These are phyloP conservation scores for Acer yangbiense DNA, from an alignment of 345 rosid genomes.

Conservation along the genomic window DNA sequence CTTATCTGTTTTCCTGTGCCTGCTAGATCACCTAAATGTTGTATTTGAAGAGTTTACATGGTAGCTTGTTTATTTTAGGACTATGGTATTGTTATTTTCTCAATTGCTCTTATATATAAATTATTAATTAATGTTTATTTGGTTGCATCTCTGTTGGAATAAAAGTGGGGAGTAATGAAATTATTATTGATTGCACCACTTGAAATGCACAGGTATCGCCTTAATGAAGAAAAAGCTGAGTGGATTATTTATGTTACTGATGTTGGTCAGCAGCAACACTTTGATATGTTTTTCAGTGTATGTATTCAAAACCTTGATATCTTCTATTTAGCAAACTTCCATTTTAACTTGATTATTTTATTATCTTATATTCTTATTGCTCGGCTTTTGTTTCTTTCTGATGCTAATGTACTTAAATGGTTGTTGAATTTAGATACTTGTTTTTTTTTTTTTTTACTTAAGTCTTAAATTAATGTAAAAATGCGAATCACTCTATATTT, in stretches of 20 bases:
- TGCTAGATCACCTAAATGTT: not conserved
- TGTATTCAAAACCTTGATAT: conserved; percentile 18
- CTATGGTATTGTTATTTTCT: not conserved
- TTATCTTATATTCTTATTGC: not conserved
- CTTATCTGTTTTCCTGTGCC: not conserved
- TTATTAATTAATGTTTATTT: not conserved
- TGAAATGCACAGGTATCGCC: conserved; percentile 72
- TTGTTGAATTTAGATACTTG: not conserved
- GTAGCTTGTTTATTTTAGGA: not conserved
- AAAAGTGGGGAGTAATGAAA: not conserved
- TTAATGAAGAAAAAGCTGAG: conserved; percentile 90
- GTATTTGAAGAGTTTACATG: not conserved
- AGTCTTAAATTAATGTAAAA: too few species aligned
- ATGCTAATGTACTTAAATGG: not conserved
- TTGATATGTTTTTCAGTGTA: conserved; percentile 89
- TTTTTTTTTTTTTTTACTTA: too few species aligned
- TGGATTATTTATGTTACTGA: conserved; percentile 97
- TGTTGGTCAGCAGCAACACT: conserved; percentile 96
- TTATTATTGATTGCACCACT: not conserved
- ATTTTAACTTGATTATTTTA: not conserved
- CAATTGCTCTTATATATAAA: not conserved
- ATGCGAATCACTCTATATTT: too few species aligned
- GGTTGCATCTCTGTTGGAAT: not conserved
- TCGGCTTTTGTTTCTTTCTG: not conserved
- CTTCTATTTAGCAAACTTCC: not conserved